Conservation (phyloP, 164 flowering plant species). For the Stephania japonica region DNA sequence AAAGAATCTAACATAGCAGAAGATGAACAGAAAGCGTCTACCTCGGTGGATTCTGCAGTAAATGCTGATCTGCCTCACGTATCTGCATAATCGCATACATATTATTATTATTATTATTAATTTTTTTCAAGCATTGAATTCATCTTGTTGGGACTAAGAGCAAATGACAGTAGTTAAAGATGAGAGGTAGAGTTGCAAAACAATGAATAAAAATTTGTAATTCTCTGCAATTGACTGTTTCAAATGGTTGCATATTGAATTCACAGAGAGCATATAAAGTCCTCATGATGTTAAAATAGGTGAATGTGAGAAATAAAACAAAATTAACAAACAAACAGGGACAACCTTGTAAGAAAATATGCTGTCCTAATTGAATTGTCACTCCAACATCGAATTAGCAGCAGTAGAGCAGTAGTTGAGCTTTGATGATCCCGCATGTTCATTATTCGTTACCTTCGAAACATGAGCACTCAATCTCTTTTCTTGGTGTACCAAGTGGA, state of each 20-base stretch:
- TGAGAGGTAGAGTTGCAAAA: background rate
- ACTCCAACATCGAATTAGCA: too few relatives aligned
- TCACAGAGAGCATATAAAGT: too few relatives aligned
- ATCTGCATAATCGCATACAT: constrained; percentile 4
- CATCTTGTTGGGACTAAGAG: background rate
- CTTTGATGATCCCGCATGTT: too few relatives aligned
- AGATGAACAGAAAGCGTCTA: background rate
- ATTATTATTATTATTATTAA: background rate
- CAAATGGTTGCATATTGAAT: background rate
- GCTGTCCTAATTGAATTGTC: background rate
- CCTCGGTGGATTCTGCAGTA: background rate
- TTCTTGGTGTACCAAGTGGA: too few relatives aligned
- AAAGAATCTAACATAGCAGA: constrained; percentile 9
- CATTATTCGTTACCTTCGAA: too few relatives aligned
- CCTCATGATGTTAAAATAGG: too few relatives aligned
- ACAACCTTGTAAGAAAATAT: background rate
- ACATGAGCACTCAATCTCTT: too few relatives aligned
- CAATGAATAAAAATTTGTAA: background rate
- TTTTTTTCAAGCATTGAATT: too few relatives aligned
- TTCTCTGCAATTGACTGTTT: background rate
- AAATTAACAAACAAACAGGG: background rate
- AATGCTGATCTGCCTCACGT: constrained; percentile 2
- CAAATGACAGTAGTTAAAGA: background rate
- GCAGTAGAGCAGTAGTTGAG: too few relatives aligned
- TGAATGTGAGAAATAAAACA: too few relatives aligned